A percentile compares a stretch with the other conserved stretches of the same genome.
Conservation (phyloP, 2,329 filamentous ascomycete genomes). For the Aaosphaeria arxii region DNA sequence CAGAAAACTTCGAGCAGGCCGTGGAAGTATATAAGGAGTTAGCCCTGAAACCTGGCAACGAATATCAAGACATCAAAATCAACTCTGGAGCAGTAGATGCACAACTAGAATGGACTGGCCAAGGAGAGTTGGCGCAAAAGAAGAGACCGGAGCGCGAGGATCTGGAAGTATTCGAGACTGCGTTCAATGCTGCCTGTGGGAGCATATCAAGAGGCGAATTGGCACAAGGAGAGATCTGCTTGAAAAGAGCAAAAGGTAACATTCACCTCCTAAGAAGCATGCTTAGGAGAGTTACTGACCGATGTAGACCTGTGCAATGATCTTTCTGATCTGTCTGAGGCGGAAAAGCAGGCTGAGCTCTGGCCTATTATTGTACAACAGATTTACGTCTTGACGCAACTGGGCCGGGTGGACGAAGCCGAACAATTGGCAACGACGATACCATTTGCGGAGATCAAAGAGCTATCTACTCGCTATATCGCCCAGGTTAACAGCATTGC, state of each 20-base stretch:
- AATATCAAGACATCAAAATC: slow-evolving; percentile 68
- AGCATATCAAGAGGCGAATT: slow-evolving; percentile 69
- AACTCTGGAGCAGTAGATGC: slow-evolving; percentile 71
- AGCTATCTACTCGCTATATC: slow-evolving; percentile 64
- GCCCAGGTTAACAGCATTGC: slow-evolving; percentile 64
- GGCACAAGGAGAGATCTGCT: slow-evolving; percentile 60
- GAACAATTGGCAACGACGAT: slow-evolving; percentile 61
- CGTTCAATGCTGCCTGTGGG: slow-evolving; percentile 75
- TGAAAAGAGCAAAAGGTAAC: slow-evolving; percentile 63
- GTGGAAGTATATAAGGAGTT: slow-evolving; percentile 62
- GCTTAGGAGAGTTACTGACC: slow-evolving; percentile 1
- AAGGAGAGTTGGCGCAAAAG: slow-evolving; percentile 50
- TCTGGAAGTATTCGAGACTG: slow-evolving; percentile 74
- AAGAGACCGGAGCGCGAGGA: slow-evolving; percentile 60
- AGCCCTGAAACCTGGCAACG: slow-evolving; percentile 55
- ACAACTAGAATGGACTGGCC: slow-evolving; percentile 68
- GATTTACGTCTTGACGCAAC: slow-evolving; percentile 65
- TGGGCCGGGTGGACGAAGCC: slow-evolving; percentile 66
- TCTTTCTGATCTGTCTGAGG: slow-evolving; percentile 68
- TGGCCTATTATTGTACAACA: slow-evolving; percentile 75
- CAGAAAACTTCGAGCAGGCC: slow-evolving; percentile 69
- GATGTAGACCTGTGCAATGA: slow-evolving; percentile 63
- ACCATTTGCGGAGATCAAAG: slow-evolving; percentile 61
- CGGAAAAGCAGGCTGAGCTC: slow-evolving; percentile 72
- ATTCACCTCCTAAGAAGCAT: not conserved